A percentile compares a stretch with the other conserved stretches of the same genome.
phyloP scores from a whole-genome alignment of 75 land plant genomes.

The Sequoiadendron giganteum region DNA sequence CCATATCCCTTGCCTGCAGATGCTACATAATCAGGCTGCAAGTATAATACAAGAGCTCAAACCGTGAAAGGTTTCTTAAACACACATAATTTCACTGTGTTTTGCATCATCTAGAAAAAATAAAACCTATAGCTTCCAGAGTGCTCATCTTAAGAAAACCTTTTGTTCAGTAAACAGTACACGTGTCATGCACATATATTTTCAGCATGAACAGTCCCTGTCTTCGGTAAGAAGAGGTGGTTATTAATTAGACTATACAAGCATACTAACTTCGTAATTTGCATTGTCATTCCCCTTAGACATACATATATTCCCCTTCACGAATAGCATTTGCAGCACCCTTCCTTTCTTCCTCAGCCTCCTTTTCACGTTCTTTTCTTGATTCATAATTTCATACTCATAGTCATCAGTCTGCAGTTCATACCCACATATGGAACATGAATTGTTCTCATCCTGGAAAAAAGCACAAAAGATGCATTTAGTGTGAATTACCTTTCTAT shows the following conservation, averaged over 20 bases:
- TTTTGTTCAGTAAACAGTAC: neutral
- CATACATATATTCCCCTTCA: slow-evolving; percentile 93
- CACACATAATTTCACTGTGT: neutral
- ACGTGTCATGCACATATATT: neutral
- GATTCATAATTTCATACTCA: slow-evolving; percentile 84
- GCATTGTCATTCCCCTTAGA: slow-evolving; percentile 20
- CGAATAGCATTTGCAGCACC: slow-evolving; percentile 93
- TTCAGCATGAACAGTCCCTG: neutral
- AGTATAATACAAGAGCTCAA: neutral
- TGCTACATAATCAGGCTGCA: neutral
- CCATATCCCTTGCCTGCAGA: neutral
- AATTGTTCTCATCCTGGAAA: slow-evolving; percentile 84
- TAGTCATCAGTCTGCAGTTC: slow-evolving; percentile 90
- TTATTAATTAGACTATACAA: neutral
- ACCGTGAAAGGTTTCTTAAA: neutral
- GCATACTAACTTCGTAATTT: neutral
- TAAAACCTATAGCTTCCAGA: neutral
- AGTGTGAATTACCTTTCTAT: neutral
- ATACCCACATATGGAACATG: slow-evolving; percentile 85
- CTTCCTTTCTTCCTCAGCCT: slow-evolving; percentile 85
- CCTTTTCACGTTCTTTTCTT: slow-evolving; percentile 82
- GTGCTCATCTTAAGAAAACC: neutral
- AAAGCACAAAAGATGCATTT: neutral
- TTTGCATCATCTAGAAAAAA: neutral
- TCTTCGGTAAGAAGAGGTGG: neutral